Base-by-base conservation (phyloP, 2,329 filamentous ascomycete species). In the Phialophora expanda region DNA sequence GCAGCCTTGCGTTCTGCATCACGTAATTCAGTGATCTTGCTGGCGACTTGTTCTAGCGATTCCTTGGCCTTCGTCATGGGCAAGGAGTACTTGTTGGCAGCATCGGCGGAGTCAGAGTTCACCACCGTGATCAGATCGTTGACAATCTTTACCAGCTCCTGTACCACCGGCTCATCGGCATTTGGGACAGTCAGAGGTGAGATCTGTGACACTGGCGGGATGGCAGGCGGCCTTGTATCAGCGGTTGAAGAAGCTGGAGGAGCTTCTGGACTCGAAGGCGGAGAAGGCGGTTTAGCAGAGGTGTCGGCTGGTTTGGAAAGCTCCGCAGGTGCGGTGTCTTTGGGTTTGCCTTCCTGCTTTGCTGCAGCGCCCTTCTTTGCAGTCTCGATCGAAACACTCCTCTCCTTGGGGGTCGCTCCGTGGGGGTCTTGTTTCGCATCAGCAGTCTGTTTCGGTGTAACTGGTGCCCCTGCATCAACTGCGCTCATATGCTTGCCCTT, bases 91-190 rank as follows among this genome's bases (percentile, higher is more conserved):
- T 90, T 92, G 72, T 85, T 85, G 69, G 89, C 87, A 9, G 66
- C 65, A 28, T 72, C 70, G 4, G 67, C 53, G 64, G 91, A 87
- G 76, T 97, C 94, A 65, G 91, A 90, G 78, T 97, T 97, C 76
- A 97, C 89, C 55, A 96, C 92, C 8, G 91, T 89, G 75, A 99
- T 97, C 73, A 99, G 90, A 78, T 96, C 92, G 80, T 99, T 99
- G 73, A 99, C 85, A 81, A 97, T 94, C 81, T 92, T 94, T 66
- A 96, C 92, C 5, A 99, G 84, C 74, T 98, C 92, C 79, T 97
- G 93, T 24, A 98, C 91, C 41, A 97, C 86, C 30, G 92, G 91
- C 76, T 98, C 94, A 66, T 89, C 87, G 61, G 90, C 92, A 73
- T 92, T 86, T 61, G 87, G 84, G 26, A 96, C 86, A 58, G 85